These are phyloP conservation scores for Capniomyces stellatus DNA, from an alignment of 371 early-diverging fungal species.

Conservation along the genomic window DNA sequence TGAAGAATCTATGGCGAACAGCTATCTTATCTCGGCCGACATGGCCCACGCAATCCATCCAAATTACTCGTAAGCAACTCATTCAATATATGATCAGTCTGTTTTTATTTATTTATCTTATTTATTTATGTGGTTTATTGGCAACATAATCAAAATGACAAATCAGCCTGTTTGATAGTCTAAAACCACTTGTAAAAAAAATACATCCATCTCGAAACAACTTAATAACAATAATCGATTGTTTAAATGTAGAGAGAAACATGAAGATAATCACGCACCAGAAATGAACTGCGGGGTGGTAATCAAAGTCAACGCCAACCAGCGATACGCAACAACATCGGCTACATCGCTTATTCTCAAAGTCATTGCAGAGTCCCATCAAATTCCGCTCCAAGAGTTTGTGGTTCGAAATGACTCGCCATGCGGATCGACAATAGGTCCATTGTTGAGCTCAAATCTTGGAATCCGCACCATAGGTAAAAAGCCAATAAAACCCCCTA, in stretches of 20 bases:
- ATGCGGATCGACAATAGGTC: conserved; percentile 93
- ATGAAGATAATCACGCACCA: conserved; percentile 83
- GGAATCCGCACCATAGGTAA: conserved; percentile 72
- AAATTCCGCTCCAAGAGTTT: conserved; percentile 85
- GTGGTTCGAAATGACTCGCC: conserved; percentile 85
- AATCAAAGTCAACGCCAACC: conserved; percentile 90
- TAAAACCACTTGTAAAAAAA: no score
- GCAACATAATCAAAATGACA: no score
- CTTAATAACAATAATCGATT: conserved; percentile 2
- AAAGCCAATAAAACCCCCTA: no score
- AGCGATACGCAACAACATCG: conserved; percentile 89
- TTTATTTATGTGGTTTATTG: neutral
- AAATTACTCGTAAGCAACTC: conserved; percentile 40
- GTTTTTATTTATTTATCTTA: conserved; percentile 4
- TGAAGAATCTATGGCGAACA: conserved; percentile 67
- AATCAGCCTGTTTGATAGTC: no score
- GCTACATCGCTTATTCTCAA: conserved; percentile 65
- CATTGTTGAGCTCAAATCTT: conserved; percentile 81
- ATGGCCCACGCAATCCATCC: conserved; percentile 93
- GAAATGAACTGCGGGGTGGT: conserved; percentile 86
- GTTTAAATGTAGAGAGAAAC: conserved; percentile 23
- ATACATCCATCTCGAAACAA: conserved; percentile 3
- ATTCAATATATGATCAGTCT: no score
- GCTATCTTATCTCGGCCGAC: conserved; percentile 76
- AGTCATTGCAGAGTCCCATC: conserved; percentile 50